Evolutionary conservation across 2,329 filamentous ascomycete genomes (phyloP), one percentile per base, ranked within the genome.

Genomic region (Nothopassalora personata): DNA sequence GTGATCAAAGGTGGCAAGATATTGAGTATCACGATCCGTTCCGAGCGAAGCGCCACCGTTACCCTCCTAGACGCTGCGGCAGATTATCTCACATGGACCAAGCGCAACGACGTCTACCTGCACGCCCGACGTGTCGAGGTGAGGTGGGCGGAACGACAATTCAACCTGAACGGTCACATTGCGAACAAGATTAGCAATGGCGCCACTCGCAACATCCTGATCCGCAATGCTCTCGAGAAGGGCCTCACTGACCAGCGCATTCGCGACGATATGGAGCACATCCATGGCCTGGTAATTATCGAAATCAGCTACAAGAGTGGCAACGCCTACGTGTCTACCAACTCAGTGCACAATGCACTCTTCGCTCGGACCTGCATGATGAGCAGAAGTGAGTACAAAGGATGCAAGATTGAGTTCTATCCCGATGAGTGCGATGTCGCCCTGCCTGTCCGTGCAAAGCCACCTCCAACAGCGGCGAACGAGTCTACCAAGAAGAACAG

Each of bases 291-390:
- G 1, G 77, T 87, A 23, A 82, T 95, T 10, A 79, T 94, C 67
- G 82, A 82, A 47, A 75, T 94, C 48, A 74, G 75, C 7, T 87
- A 89, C 71, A 73, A 75, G 2, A 76, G 79, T 18, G 79, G 79
- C 4, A 83, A 85, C 71, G 87, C 83, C 59, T 83, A 83, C 71
- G 84, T 95, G 64, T 86, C 83, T 57, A 90, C 87, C 7, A 95
- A 92, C 72, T 91, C 89, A 0, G 81, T 95, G 9, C 82, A 87
- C 68, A 86, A 88, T 62, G 88, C 90, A 10, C 80, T 90, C 54
- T 90, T 87, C 73, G 89, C 90, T 8, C 83, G 84, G 18, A 89
- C 83, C 9, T 94, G 90, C 75, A 89, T 95, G 87, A 86, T 88
- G 82, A 79, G 75, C 57, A 72, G 75, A 58, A 84, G 82, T 13